phyloP scores from a whole-genome alignment of 75 land plant species.

The Cryptomeria japonica region DNA sequence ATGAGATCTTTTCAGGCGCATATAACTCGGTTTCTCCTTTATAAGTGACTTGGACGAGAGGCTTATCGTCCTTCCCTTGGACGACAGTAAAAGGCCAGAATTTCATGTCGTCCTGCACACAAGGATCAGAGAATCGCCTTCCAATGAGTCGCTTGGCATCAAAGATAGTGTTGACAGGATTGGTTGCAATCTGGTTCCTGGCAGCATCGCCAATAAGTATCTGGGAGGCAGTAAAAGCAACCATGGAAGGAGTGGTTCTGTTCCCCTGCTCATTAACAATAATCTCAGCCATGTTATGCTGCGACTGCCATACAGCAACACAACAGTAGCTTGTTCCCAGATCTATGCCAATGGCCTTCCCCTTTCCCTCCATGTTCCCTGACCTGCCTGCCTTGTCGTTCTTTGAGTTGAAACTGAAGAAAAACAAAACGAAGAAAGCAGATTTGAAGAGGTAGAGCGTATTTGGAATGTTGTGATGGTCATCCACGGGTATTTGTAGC shows the following conservation, averaged over 20 bases:
- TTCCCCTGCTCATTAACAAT: neutral
- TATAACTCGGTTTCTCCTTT: slow-evolving; percentile 11
- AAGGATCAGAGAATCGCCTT: slow-evolving; percentile 16
- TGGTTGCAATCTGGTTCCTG: slow-evolving; percentile 1
- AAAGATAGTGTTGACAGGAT: neutral
- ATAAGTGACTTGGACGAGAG: slow-evolving; percentile 15
- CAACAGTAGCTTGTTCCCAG: neutral
- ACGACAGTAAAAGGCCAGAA: slow-evolving; percentile 22
- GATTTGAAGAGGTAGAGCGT: no score
- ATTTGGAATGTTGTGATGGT: no score
- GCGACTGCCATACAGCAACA: neutral
- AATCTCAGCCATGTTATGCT: neutral
- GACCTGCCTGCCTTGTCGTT: no score
- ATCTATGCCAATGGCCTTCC: neutral
- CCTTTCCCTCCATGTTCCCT: neutral
- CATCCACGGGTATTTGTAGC: no score
- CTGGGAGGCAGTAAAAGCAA: neutral
- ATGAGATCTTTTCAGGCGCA: slow-evolving; percentile 27
- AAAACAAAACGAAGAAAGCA: no score
- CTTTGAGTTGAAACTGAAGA: no score
- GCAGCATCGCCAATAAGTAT: slow-evolving; percentile 4
- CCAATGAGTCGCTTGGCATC: slow-evolving; percentile 23
- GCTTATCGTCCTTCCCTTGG: slow-evolving; percentile 20
- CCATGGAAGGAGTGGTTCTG: neutral
- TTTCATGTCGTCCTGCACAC: slow-evolving; percentile 16